phyloP scores from a whole-genome alignment of 805 yeast genomes.

The Saturnispora hagleri region DNA sequence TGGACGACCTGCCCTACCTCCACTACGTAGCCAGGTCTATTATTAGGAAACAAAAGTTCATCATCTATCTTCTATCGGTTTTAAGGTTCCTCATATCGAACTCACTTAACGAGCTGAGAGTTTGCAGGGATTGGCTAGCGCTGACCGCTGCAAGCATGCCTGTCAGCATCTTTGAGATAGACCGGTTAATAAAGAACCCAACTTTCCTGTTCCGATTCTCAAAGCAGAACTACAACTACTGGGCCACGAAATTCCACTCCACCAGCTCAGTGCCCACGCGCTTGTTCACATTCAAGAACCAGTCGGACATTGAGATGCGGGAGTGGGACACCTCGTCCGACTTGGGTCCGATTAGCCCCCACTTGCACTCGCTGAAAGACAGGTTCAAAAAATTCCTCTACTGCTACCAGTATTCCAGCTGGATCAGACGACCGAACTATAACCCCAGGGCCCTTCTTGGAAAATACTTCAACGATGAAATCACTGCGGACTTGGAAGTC shows the following conservation, averaged over 20 bases:
- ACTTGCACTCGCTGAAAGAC: not conserved
- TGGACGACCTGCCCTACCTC: not conserved
- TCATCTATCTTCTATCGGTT: constrained; percentile 2
- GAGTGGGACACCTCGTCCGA: not conserved
- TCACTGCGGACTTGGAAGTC: not conserved
- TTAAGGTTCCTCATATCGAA: not conserved
- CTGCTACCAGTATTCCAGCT: not conserved
- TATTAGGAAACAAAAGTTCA: not conserved
- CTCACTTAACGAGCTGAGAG: not conserved
- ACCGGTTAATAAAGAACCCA: not conserved
- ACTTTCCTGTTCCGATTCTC: not conserved
- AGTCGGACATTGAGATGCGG: not conserved
- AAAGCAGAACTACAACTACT: not conserved
- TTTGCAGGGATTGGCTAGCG: not conserved
- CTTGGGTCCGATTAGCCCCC: not conserved
- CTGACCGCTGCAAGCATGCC: not conserved
- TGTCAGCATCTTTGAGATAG: not conserved
- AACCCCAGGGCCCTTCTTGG: not conserved
- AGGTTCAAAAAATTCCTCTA: not conserved
- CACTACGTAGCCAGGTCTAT: not conserved
- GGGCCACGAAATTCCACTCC: not conserved
- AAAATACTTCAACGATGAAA: not conserved
- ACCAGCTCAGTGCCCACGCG: not conserved
- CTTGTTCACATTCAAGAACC: not conserved
- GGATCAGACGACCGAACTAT: not conserved